A percentile compares a stretch with the other conserved stretches of the same genome.
Conservation (phyloP, 2,329 filamentous ascomycete genomes). For the Fusarium vanettenii region DNA sequence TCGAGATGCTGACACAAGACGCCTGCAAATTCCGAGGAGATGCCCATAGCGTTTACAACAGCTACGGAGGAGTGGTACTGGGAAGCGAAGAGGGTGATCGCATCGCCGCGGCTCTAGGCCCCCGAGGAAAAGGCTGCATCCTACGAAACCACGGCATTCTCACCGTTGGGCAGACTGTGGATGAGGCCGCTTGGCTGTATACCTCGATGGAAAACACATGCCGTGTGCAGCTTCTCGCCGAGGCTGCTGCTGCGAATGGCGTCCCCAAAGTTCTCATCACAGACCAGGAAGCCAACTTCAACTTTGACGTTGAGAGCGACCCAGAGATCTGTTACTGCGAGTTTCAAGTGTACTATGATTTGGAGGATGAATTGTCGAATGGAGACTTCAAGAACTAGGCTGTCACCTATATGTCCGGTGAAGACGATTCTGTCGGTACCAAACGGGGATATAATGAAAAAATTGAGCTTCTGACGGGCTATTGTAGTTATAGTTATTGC, state of each 20-base stretch:
- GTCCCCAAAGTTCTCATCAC: constrained; percentile 52
- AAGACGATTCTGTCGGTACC: not conserved
- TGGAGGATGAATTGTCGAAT: constrained; percentile 37
- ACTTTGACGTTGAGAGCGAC: constrained; percentile 45
- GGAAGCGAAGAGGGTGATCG: constrained; percentile 71
- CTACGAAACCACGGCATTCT: constrained; percentile 78
- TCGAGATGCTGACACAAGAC: constrained; percentile 78
- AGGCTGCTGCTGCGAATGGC: constrained; percentile 45
- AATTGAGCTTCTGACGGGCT: not conserved
- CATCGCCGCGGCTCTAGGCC: constrained; percentile 72
- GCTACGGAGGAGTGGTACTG: constrained; percentile 64
- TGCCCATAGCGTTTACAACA: constrained; percentile 72
- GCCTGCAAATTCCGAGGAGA: constrained; percentile 71
- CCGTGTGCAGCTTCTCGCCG: constrained; percentile 50
- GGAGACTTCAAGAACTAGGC: constrained; percentile 39
- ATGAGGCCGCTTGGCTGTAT: constrained; percentile 79
- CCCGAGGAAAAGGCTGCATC: constrained; percentile 68
- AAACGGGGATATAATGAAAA: not conserved
- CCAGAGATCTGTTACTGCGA: constrained; percentile 42
- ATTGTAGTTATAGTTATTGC: not conserved
- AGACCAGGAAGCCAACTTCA: constrained; percentile 55
- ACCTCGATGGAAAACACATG: constrained; percentile 75
- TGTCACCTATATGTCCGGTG: not conserved
- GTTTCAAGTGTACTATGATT: constrained; percentile 44
- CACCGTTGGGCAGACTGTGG: constrained; percentile 76